Conservation (phyloP, 2,329 filamentous ascomycete species). For the Apiospora rasikravindrae region DNA sequence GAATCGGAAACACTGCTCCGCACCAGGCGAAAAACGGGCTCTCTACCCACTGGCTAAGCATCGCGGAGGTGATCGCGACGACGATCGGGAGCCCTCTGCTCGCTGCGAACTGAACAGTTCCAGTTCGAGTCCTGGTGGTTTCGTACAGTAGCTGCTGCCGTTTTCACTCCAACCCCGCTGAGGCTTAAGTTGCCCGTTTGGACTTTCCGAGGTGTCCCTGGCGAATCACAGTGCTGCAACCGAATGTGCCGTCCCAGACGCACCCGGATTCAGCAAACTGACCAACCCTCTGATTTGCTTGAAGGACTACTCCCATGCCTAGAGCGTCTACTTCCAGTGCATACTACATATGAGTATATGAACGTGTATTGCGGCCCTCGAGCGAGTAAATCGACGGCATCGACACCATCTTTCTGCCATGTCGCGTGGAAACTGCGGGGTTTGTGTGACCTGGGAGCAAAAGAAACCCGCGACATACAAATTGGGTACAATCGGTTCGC, state of each 20-base stretch:
- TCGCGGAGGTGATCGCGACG: conserved; percentile 1
- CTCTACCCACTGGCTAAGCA: background rate
- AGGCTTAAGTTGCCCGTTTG: background rate
- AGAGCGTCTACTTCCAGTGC: background rate
- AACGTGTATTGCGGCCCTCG: background rate
- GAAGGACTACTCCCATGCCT: background rate
- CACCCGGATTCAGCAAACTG: background rate
- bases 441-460: conserved; percentile 5
- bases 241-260: background rate
- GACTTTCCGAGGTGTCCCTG: background rate
- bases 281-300: background rate
- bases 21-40: background rate
- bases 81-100: background rate
- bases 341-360: background rate
- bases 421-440: conserved; percentile 14
- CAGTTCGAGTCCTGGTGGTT: background rate
- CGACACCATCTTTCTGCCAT: background rate
- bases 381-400: background rate
- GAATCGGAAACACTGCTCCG: conserved; percentile 4
- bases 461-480: background rate
- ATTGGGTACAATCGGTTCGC: background rate
- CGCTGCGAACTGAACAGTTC: background rate
- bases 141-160: background rate
- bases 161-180: background rate
- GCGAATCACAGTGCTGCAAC: background rate